Base-by-base conservation (phyloP, 2,329 filamentous ascomycete species). In the Colletotrichum lindemuthianum region DNA sequence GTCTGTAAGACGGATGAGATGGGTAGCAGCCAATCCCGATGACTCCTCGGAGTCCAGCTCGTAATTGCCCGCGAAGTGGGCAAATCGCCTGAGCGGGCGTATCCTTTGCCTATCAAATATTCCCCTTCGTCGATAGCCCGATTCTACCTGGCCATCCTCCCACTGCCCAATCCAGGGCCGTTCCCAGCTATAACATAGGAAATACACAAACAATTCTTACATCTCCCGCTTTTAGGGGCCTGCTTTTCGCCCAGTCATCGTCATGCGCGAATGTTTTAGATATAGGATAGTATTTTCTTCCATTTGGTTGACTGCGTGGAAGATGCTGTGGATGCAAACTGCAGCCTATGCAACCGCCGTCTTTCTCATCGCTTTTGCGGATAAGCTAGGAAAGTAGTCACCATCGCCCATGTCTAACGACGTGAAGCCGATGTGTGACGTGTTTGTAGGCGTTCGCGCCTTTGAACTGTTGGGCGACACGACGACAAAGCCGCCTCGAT, bases 401-500 rank as follows among this genome's bases (percentile, higher is more conserved):
- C 82, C 78, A 9, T 76, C 68, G 43, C 70, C 69, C 37, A 69
- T 70, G 6, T 70, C 66, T 3, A 79, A 50, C 40, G 68, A 70
- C 4, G 72, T 74, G 34, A 77, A 69, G 0, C 71, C 69, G 10
- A 65, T 57, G 8, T 72, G 69, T 2, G 72, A 68, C 51, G 70
- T 69, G 24, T 59, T 69, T 12, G 82, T 82, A 3, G 84, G 81
- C 3, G 83, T 86, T 64, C 84, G 79, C 1, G 79, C 76, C 52
- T 81, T 78, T 1, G 81, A 83, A 59, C 78, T 82, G 67, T 84
- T 86, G 5, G 82, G 80, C 4, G 81, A 79, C 4, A 71, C 66
- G 45, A 59, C 37, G 9, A 54, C 50, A 59, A 69, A 33, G 53
- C 57, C 56, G 68, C 65, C 63, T 60, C 67, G 69, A 47, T 51